These are phyloP conservation scores for Dactylis glomerata DNA, from an alignment of 176 grass and related monocot genomes.

Conservation along the genomic window DNA sequence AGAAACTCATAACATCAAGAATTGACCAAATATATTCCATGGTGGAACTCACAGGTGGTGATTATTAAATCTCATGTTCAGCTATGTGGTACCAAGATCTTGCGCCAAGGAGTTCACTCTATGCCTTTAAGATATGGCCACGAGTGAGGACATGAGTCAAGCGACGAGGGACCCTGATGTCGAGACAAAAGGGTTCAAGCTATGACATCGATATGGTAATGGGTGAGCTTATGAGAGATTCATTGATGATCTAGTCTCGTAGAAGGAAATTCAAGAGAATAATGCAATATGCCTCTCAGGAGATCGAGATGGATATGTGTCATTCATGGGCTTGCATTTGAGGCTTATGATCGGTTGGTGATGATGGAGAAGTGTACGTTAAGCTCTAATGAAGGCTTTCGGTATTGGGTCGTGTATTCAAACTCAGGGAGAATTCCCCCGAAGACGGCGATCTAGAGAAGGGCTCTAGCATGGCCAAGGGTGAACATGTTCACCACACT, in stretches of 20 bases:
- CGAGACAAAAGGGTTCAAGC: not conserved
- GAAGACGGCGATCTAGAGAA: not conserved
- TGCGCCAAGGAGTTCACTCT: not conserved
- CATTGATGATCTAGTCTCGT: not conserved
- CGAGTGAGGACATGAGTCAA: not conserved
- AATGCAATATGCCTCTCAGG: not conserved
- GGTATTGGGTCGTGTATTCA: not conserved
- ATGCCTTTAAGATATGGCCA: not conserved
- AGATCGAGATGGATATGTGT: not conserved
- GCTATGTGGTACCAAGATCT: not conserved
- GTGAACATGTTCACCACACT: not conserved
- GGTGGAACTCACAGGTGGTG: not conserved
- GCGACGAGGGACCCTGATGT: not conserved
- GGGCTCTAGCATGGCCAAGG: not conserved
- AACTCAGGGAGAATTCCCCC: not conserved
- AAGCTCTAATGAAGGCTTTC: not conserved
- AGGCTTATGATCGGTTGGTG: not conserved
- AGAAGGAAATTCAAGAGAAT: not conserved
- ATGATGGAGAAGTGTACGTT: not conserved
- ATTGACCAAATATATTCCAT: not conserved
- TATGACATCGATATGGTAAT: not conserved
- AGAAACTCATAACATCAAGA: not conserved
- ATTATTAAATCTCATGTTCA: not conserved
- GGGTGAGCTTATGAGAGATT: not conserved
- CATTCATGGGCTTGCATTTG: not conserved